Evolutionary conservation across 2,329 filamentous ascomycete genomes (phyloP), one percentile per base, ranked within the genome.

Genomic region (Penicillium sp.): DNA sequence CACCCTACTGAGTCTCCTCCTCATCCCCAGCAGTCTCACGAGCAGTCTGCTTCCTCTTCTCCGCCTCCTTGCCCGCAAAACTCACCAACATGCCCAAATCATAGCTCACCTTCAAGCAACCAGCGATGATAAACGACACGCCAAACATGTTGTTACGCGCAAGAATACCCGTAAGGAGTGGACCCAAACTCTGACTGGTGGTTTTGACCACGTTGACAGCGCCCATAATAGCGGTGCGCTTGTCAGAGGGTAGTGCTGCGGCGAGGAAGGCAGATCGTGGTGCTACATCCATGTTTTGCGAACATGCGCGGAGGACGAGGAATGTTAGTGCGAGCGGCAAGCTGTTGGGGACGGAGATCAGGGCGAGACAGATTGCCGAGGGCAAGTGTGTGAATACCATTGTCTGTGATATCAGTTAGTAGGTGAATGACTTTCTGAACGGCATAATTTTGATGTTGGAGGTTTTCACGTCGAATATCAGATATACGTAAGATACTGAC

Each of bases 351-450:
- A 88, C 69, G 0, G 87, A 85, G 24, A 92, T 86, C 22, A 91
- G 75, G 15, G 85, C 80, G 1, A 91, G 82, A 66, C 88, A 88
- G 28, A 91, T 76, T 8, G 89, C 82, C 0, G 88, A 90, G 0
- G 90, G 90, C 0, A 92, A 79, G 68, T 92, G 89, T 0, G 89
- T 91, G 70, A 91, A 90, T 9, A 90, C 88, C 89, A 92, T 92
- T 1, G 89, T 91, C 81, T 87, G 63, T 17, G n/a, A 19, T 4
- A 59, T 6, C 60, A 9, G n/a, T 66, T 47, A 63, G 67, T 62
- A 56, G n/a, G 42, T n/a, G 38, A 44, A n/a, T n/a, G n/a, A n/a
- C n/a, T n/a, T n/a, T n/a, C n/a, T n/a, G n/a, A n/a, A n/a, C n/a
- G n/a, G n/a, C n/a, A n/a, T n/a, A n/a, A n/a, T n/a, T n/a, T n/a